phyloP scores from a whole-genome alignment of 345 rosid species.

The Garcia nutans region DNA sequence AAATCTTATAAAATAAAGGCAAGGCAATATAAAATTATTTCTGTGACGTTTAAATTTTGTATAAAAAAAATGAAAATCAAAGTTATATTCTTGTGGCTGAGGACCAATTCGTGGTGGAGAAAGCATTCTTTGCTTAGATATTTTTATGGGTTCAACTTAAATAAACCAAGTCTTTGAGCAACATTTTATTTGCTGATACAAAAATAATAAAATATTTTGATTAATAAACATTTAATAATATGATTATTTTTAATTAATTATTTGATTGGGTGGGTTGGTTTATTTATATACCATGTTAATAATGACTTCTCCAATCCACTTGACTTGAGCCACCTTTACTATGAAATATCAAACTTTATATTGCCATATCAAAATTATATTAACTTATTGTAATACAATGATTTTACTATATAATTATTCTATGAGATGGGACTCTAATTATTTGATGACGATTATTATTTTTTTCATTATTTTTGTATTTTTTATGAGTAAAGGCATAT shows the following conservation, averaged over 20 bases:
- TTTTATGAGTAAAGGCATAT: too few relatives aligned
- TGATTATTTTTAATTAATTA: neutral
- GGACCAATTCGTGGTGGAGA: constrained; percentile 39
- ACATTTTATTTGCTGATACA: neutral
- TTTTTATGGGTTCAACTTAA: neutral
- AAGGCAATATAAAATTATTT: constrained; percentile 1
- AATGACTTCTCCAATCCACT: neutral
- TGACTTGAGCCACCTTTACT: neutral
- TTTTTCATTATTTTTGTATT: neutral
- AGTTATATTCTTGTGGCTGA: constrained; percentile 29
- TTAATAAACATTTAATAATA: neutral
- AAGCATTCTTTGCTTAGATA: constrained; percentile 4
- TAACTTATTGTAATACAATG: too few relatives aligned
- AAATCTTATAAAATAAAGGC: neutral
- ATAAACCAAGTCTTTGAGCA: neutral
- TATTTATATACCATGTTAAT: too few relatives aligned
- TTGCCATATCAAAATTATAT: too few relatives aligned
- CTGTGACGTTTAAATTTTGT: neutral
- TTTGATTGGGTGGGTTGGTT: neutral
- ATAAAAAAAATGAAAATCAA: neutral
- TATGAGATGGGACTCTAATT: too few relatives aligned
- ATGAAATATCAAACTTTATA: too few relatives aligned
- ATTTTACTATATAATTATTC: too few relatives aligned
- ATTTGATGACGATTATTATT: too few relatives aligned
- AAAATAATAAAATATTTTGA: neutral